Evolutionary conservation across 768 basidiomycete species (phyloP), one percentile per base, ranked within the genome.

Genomic region (Russula emetica): DNA sequence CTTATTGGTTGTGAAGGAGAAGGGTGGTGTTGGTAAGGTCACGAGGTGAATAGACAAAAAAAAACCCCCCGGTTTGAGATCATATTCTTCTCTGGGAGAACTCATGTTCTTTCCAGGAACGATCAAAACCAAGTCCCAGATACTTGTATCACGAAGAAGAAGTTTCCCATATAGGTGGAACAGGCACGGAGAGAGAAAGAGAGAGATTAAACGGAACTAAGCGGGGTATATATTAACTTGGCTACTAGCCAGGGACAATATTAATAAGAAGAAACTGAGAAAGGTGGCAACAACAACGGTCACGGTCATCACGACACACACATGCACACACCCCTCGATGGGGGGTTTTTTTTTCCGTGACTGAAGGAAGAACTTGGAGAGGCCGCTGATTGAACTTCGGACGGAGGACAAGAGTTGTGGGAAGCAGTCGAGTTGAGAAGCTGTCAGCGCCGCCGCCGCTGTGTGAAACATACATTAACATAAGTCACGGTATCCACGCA

Each of bases 1-100:
- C 64, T 67, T 76, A 42, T 71, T 73, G 22, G 38, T 71, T 73
- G 22, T 69, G 66, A 2, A 78, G 64, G 66, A 10, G 49, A 18
- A 72, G 75, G 18, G 74, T 71, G 8, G 76, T 71, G 57, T 73
- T 74, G 18, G 44, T 45, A n/a, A n/a, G n/a, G 72, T 76, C 32
- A 78, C 77, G 34, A 71, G 67, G 66, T 75, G 76, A 67, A 75
- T 76, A 9, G 6, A 36, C 26, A 14, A 9, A 5, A 34, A 34
- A 40, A 8, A 9, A 32, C 1, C 32, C 34, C n/a, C n/a, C n/a
- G n/a, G n/a, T 11, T 11, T 34, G 1, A 11, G 36, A 36, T 52
- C 24, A 42, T 32, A 20, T 45, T 32, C 47, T 38, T 20, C 8
- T 28, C 34, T 1, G 24, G 20, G 30, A 49, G 45, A 42, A 28